A percentile compares a stretch with the other conserved stretches of the same genome.
These are phyloP conservation scores for Gracilaria caudata DNA, from an alignment of 23 red algal species.

Conservation along the genomic window DNA sequence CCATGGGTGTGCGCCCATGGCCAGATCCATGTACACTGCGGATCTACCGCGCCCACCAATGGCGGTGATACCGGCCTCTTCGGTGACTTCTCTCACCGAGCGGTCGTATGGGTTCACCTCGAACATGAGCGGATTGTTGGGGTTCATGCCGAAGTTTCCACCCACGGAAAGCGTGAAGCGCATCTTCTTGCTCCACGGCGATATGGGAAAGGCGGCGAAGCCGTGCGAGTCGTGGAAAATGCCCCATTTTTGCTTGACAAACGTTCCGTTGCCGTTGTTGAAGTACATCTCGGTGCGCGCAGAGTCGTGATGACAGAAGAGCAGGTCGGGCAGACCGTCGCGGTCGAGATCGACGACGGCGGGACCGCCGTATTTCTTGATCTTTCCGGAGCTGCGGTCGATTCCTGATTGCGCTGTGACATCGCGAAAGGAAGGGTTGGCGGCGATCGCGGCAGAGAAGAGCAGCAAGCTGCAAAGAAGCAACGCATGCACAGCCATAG, in stretches of 20 bases:
- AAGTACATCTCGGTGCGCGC: conserved; percentile 19
- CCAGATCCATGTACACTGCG: conserved; percentile 27
- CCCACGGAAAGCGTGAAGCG: conserved; percentile 24
- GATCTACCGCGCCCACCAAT: conserved; percentile 5
- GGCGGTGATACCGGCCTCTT: not conserved
- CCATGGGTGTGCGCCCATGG: conserved; percentile 13
- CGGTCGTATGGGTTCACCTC: conserved; percentile 12
- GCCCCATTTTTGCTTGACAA: not conserved
- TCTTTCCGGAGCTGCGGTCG: not conserved
- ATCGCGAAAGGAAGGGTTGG: conserved; percentile 10
- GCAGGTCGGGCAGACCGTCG: conserved; percentile 10
- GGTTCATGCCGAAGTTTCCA: conserved; percentile 24
- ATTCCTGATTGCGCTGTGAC: not conserved
- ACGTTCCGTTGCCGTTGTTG: conserved; percentile 7
- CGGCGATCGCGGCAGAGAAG: not conserved
- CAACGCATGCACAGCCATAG: too few species aligned
- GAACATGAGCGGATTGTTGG: conserved; percentile 24
- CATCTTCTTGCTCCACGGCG: conserved; percentile 2
- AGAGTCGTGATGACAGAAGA: conserved; percentile 34
- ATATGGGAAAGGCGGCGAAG: conserved; percentile 14
- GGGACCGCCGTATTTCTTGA: conserved; percentile 23
- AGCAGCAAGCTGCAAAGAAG: not conserved
- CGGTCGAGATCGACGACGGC: conserved; percentile 24
- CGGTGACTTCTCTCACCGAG: conserved; percentile 15
- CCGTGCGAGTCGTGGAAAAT: conserved; percentile 24